Conservation (phyloP, 345 rosid species). For the Salix brachista region DNA sequence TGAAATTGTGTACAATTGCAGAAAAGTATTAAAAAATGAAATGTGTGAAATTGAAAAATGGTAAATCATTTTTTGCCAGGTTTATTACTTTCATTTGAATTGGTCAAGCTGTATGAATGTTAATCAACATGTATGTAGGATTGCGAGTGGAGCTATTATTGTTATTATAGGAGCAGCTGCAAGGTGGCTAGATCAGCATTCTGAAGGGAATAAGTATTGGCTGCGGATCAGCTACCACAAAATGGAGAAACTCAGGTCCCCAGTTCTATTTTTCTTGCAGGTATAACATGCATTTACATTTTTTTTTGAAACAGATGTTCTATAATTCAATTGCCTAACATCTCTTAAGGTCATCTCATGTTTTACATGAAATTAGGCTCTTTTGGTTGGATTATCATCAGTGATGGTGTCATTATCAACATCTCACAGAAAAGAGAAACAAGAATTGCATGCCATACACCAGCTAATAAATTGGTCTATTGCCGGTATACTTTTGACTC, state of each 20-base stretch:
- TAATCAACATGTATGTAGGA: conserved; percentile 35
- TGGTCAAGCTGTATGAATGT: conserved; percentile 15
- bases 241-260: conserved; percentile 40
- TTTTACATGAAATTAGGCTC: conserved; percentile 43
- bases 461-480: conserved; percentile 78
- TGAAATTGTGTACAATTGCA: too few species aligned
- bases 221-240: conserved; percentile 51
- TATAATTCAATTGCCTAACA: not conserved
- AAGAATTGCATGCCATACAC: conserved; percentile 68
- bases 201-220: conserved; percentile 73
- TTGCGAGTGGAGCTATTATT: conserved; percentile 74
- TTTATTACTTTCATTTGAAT: conserved; percentile 15
- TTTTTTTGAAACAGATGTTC: conserved; percentile 7
- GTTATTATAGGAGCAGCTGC: conserved; percentile 58
- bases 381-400: conserved; percentile 75
- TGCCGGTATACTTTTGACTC: conserved; percentile 49
- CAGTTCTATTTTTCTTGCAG: conserved; percentile 67
- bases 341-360: not conserved
- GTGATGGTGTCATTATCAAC: conserved; percentile 78
- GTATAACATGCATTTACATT: conserved; percentile 29
- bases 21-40: too few species aligned
- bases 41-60: too few species aligned
- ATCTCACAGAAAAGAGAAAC: conserved; percentile 80
- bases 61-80: too few species aligned
- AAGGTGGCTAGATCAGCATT: conserved; percentile 66